Percentiles rank a stretch among this genome's conserved stretches.
These are phyloP conservation scores for Carex kokanica DNA, from an alignment of 176 grass and related monocot species.

Conservation along the genomic window DNA sequence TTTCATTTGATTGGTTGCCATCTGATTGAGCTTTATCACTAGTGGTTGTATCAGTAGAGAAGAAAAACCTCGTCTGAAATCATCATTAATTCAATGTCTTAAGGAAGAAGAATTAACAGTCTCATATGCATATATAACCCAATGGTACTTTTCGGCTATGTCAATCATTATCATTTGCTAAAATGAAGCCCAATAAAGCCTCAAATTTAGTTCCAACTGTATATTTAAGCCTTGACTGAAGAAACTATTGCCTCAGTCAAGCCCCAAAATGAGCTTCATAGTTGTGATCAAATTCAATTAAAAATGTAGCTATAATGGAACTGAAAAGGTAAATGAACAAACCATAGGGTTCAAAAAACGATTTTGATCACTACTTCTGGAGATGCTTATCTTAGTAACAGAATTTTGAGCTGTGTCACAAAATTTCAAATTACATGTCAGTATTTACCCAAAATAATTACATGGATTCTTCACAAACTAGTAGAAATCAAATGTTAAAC, in stretches of 20 bases:
- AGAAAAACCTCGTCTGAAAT: constrained; percentile 14
- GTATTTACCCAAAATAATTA: constrained; percentile 6
- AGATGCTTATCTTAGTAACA: constrained; percentile 27
- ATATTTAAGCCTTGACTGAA: neutral
- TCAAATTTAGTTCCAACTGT: neutral
- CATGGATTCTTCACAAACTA: neutral
- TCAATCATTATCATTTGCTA: neutral
- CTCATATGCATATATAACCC: neutral
- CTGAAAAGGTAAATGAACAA: constrained; percentile 17
- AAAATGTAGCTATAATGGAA: neutral
- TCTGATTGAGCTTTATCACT: constrained; percentile 7
- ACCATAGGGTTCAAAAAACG: constrained; percentile 30
- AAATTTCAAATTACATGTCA: neutral
- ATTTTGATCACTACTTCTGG: constrained; percentile 15
- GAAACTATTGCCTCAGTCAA: neutral
- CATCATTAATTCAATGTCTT: neutral
- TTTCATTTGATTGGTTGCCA: constrained; percentile 27
- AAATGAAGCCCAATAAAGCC: neutral
- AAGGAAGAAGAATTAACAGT: neutral
- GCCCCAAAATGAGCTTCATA: neutral
- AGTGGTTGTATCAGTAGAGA: constrained; percentile 27
- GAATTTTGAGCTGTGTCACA: constrained; percentile 38
- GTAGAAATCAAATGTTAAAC: neutral
- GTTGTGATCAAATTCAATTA: neutral
- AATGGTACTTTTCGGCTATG: neutral